Percentiles rank a stretch among this genome's conserved stretches.
These are phyloP conservation scores for Heliocybe sulcata DNA, from an alignment of 1,284 basidiomycete species.

Conservation along the genomic window DNA sequence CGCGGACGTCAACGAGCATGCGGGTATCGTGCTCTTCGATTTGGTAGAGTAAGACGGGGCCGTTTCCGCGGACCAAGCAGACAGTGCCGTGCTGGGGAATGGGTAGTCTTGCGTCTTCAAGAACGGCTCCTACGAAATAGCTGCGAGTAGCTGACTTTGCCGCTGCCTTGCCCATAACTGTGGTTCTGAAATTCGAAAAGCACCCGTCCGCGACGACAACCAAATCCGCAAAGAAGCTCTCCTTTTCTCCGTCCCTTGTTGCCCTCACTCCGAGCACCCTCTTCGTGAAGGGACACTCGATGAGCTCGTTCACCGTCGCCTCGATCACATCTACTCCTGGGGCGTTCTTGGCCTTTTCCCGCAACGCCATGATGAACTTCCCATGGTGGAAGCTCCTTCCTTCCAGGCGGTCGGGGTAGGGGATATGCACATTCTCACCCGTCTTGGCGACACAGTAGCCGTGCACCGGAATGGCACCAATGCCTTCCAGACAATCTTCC, in stretches of 20 bases:
- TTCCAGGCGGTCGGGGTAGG: slow-evolving; percentile 72
- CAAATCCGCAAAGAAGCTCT: slow-evolving; percentile 63
- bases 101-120: slow-evolving; percentile 73
- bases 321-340: slow-evolving; percentile 72
- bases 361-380: slow-evolving; percentile 79
- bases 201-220: slow-evolving; percentile 94
- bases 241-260: slow-evolving; percentile 38
- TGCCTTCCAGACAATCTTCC: slow-evolving; percentile 69
- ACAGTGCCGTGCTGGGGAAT: slow-evolving; percentile 87
- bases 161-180: slow-evolving; percentile 42
- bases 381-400: slow-evolving; percentile 94
- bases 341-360: slow-evolving; percentile 57
- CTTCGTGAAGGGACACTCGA: slow-evolving; percentile 49
- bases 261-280: slow-evolving; percentile 60
- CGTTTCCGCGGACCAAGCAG: slow-evolving; percentile 62
- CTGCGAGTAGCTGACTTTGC: slow-evolving; percentile 54
- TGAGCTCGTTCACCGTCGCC: slow-evolving; percentile 74
- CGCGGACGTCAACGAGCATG: slow-evolving; percentile 89
- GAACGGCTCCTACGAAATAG: slow-evolving; percentile 78
- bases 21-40: slow-evolving; percentile 77
- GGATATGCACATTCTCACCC: slow-evolving; percentile 72
- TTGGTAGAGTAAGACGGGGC: slow-evolving; percentile 88
- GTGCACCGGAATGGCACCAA: slow-evolving; percentile 80
- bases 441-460: slow-evolving; percentile 86
- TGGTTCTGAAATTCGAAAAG: slow-evolving; percentile 77